Base-by-base conservation (phyloP, 1,139 yeast species). In the Eremothecium coryli region DNA sequence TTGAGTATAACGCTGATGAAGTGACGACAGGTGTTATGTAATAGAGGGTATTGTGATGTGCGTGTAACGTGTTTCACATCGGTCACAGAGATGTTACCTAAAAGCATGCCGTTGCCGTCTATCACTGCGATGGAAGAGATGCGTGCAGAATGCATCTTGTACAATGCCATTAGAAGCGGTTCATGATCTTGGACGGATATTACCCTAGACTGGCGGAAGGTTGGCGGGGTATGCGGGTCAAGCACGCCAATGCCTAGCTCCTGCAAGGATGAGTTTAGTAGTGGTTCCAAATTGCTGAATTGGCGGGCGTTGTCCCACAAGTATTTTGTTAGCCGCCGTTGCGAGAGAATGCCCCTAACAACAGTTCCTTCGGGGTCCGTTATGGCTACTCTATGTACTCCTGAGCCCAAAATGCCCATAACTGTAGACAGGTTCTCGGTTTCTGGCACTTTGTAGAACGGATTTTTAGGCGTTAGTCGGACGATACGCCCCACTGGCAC, bases 71-170 rank as follows among this genome's bases (percentile, higher is more conserved):
- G 76, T 49, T 80, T 77, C 24, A 86, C 96, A 59, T 90, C 98
- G 1, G 93, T 93, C 30, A 88, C 88, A 4, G 95, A 82, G 33
- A 90, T 88, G 58, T 90, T 90, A 24, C 97, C 98, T 35, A 88
- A 65, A 41, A 90, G 65, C 49, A 79, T 73, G 47, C 74, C 67
- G 44, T 77, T 73, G 40, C 75, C 65, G 61, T 90, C 97, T 37
- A 88, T 82, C n/a, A 90, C 96, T 0, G 98, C 97, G 36, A 90
- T 70, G 17, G 96, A 86, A 5, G 93, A 80, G 23, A 90, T 85
- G 45, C 88, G 74, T 46, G 82, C 82, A 31, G 66, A 66, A 57
- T 82, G 84, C 97, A 90, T 88, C 50, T 76, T 77, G 48, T 74
- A 66, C 39, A 90, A 69, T 0, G 95, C 97, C 50, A 85, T 93